These are phyloP conservation scores for Postia placenta DNA, from an alignment of 768 basidiomycete species.

Conservation along the genomic window DNA sequence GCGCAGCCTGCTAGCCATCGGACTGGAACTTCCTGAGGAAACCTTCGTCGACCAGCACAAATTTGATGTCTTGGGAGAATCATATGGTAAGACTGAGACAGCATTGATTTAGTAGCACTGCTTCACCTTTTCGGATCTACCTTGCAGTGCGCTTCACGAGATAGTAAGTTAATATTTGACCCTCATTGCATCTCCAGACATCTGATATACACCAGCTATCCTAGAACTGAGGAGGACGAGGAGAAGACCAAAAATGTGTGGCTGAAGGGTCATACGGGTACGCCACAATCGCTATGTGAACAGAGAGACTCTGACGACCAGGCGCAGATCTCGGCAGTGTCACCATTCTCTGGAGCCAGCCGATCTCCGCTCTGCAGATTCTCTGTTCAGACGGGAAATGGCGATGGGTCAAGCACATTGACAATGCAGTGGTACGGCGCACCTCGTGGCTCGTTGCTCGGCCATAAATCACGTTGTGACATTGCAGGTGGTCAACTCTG, in stretches of 20 bases:
- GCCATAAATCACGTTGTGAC: neutral
- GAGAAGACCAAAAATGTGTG: slow-evolving; percentile 25
- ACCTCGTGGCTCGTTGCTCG: neutral
- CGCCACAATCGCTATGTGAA: neutral
- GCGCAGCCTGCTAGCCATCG: slow-evolving; percentile 37
- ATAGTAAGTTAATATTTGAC: slow-evolving; percentile 6
- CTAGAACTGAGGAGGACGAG: slow-evolving; percentile 27
- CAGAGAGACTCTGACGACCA: neutral
- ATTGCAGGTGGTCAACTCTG: slow-evolving; percentile 35
- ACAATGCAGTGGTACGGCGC: slow-evolving; percentile 26
- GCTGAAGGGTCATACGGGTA: slow-evolving; percentile 33
- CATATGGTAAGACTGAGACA: slow-evolving; percentile 27
- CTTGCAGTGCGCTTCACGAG: slow-evolving; percentile 24
- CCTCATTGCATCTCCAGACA: neutral
- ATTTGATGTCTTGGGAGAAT: slow-evolving; percentile 31
- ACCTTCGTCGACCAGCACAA: slow-evolving; percentile 34
- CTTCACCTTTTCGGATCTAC: too few species aligned
- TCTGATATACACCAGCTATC: slow-evolving; percentile 20
- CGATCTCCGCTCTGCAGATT: slow-evolving; percentile 29
- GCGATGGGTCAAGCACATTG: slow-evolving; percentile 30
- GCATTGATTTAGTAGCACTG: too few species aligned
- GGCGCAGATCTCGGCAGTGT: slow-evolving; percentile 26
- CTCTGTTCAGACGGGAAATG: slow-evolving; percentile 27
- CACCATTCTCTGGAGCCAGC: slow-evolving; percentile 32
- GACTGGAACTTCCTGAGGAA: slow-evolving; percentile 41